Conservation (phyloP, 495 filamentous ascomycete species). For the Cudoniella acicularis region DNA sequence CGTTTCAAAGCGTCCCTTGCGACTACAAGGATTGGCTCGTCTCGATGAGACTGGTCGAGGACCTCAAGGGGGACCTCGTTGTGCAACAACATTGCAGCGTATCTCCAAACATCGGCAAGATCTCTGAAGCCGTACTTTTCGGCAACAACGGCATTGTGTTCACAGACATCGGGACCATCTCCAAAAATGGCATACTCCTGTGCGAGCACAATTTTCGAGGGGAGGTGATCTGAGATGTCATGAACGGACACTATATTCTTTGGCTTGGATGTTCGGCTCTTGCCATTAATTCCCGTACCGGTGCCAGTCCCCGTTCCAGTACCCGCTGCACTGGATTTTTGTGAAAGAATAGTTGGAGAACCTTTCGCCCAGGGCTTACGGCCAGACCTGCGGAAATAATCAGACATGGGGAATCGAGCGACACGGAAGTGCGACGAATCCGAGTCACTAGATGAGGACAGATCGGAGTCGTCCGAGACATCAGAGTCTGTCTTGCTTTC, state of each 20-base stretch:
- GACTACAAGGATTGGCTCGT: constrained; percentile 58
- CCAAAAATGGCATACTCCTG: constrained; percentile 80
- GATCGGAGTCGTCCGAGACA: constrained; percentile 62
- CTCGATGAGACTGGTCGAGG: constrained; percentile 41
- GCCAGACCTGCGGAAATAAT: constrained; percentile 20
- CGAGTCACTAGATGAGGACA: constrained; percentile 67
- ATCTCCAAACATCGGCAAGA: constrained; percentile 78
- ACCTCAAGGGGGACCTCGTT: constrained; percentile 69
- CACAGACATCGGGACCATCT: constrained; percentile 71
- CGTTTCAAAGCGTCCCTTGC: constrained; percentile 40
- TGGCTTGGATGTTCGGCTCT: constrained; percentile 37
- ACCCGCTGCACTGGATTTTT: constrained; percentile 45
- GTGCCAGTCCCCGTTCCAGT: constrained; percentile 43
- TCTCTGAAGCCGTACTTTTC: constrained; percentile 68
- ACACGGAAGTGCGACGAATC: constrained; percentile 37
- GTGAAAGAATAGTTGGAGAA: constrained; percentile 32
- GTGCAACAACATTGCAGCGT: constrained; percentile 71
- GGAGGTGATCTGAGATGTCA: constrained; percentile 61
- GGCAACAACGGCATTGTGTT: constrained; percentile 77
- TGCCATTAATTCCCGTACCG: constrained; percentile 46
- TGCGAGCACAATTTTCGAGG: constrained; percentile 73
- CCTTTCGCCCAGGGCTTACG: constrained; percentile 12
- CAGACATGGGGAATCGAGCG: constrained; percentile 17
- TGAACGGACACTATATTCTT: constrained; percentile 66
- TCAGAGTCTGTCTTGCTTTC: constrained; percentile 46